Base-by-base conservation (phyloP, 108 stramenopile species). In the Skeletonema marinoi region DNA sequence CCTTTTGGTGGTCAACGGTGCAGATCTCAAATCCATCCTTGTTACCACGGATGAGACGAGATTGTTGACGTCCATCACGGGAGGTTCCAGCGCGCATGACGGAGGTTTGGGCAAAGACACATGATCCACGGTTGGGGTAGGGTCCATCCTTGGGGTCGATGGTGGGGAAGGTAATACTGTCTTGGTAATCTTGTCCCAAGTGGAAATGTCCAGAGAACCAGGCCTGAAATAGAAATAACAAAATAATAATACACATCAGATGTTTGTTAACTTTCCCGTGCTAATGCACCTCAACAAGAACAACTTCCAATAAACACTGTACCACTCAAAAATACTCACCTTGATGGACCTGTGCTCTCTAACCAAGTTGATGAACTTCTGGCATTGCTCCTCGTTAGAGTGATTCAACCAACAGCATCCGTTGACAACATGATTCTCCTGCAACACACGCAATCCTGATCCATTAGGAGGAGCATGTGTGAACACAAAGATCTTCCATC, bases 171-270 rank as follows among this genome's bases (percentile, higher is more conserved):
- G 82, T 83, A 44, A 88, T 85, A 42, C 54, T 64, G 68, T 88
- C 87, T 44, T 85, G 71, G 48, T 87, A 88, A 66, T 92, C 93
- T 54, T 92, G 92, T 30, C 89, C 84, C 66, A 98, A 87, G 79
- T 98, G 98, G 83, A 97, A 98, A 78, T 98, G 98, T 21, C 98
- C 98, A 11, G 87, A 88, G 54, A 94, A 95, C 98, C 98, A 98
- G 21, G 84, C 54, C 54, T 46, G 44, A n/a, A 46, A 46, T 4
- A 46, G 1, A 44, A 44, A 44, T 44, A 16, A n/a, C 44, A 46
- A 46, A 3, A 42, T 3, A 46, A 46, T 46, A 46, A 46, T 46
- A n/a, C 44, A n/a, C 16, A 46, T 46, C 16, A 46, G 10, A 41
- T 41, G 39, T 16, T 14, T 46, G 44, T 46, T 46, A 46, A 46